Percentiles rank a stretch among this genome's conserved stretches.
phyloP scores from a whole-genome alignment of 495 filamentous ascomycete genomes.

The Immersiella caudata region DNA sequence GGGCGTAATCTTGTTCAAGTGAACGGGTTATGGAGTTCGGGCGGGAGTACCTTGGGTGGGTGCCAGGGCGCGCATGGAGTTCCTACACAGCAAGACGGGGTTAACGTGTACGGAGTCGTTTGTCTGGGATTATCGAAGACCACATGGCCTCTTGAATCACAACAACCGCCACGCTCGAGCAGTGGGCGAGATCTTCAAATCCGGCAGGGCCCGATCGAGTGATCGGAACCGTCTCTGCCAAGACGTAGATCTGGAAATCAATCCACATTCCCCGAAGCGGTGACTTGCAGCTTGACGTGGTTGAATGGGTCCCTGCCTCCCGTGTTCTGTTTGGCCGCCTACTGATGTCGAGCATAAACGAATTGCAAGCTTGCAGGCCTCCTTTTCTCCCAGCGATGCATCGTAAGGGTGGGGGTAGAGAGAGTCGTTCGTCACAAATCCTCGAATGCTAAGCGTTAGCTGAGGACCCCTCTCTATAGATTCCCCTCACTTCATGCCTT shows the following conservation, averaged over 20 bases:
- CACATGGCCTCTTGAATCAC: background rate
- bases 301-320: background rate
- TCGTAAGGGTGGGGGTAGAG: background rate
- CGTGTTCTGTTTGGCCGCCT: background rate
- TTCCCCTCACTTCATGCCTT: background rate
- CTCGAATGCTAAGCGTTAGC: background rate
- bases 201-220: constrained; percentile 23
- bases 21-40: constrained; percentile 30
- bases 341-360: background rate
- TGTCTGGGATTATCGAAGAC: constrained; percentile 11
- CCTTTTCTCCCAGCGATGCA: background rate
- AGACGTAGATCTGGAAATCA: constrained; percentile 18
- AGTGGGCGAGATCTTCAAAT: constrained; percentile 8
- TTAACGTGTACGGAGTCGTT: background rate
- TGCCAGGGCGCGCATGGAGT: constrained; percentile 22
- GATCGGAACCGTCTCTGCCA: constrained; percentile 18
- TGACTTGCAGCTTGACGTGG: background rate
- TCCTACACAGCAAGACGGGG: constrained; percentile 20
- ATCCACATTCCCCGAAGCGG: constrained; percentile 11
- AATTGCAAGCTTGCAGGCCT: background rate
- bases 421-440: background rate
- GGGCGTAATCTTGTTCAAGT: constrained; percentile 32
- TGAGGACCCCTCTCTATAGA: background rate
- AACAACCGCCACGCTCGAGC: background rate
- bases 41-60: background rate